Conservation (phyloP, 208 protist genomes). For the Zelonia costaricensis region DNA sequence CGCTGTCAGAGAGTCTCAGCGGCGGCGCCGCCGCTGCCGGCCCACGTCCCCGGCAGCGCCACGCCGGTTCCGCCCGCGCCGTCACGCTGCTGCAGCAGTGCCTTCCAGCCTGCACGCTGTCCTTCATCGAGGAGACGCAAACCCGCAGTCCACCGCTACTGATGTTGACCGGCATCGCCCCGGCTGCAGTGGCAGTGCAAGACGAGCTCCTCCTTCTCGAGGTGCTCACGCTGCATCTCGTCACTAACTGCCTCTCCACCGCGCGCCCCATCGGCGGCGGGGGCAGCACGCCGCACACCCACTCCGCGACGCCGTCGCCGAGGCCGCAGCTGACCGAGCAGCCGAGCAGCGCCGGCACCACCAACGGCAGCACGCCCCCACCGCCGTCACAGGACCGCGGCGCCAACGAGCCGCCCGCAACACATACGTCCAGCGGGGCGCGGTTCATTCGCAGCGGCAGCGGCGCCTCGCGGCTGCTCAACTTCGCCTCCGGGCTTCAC, state of each 20-base stretch:
- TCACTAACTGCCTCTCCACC: conserved; percentile 19
- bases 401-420: too few relatives aligned
- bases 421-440: too few relatives aligned
- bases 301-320: background rate
- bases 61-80: conserved; percentile 1
- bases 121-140: conserved; percentile 17
- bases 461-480: conserved; percentile 2
- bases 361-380: too few relatives aligned
- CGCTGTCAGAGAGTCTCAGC: conserved; percentile 2
- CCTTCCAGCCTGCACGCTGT: conserved; percentile 4
- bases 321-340: background rate
- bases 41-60: conserved; percentile 1
- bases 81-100: conserved; percentile 2
- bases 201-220: conserved; percentile 15
- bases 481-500: conserved; percentile 10
- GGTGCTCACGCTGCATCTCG: conserved; percentile 20
- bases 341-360: too few relatives aligned
- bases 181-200: background rate
- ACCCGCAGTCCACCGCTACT: conserved; percentile 13
- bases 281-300: background rate
- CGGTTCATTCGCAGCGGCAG: too few relatives aligned
- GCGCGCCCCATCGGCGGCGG: background rate
- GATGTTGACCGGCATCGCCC: conserved; percentile 10
- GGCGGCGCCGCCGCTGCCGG: background rate
- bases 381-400: too few relatives aligned